Percentiles rank a stretch among this genome's conserved stretches.
Conservation (phyloP, 2,329 filamentous ascomycete species). For the Claviceps capensis region DNA sequence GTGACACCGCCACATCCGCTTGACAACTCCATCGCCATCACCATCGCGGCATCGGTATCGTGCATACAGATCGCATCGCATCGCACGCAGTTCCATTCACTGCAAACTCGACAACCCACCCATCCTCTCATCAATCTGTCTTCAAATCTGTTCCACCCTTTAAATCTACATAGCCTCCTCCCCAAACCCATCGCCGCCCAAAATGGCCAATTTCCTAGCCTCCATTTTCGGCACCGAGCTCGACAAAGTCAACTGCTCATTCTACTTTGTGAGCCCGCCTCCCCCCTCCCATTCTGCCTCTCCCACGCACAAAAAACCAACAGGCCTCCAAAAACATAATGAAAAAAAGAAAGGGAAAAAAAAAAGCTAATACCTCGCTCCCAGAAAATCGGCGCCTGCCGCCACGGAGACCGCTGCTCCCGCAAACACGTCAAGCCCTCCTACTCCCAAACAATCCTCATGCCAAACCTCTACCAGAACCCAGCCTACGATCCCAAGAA, state of each 20-base stretch:
- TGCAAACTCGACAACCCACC: neutral
- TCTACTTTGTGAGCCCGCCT: constrained; percentile 50
- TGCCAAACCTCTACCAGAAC: constrained; percentile 98
- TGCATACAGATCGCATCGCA: neutral
- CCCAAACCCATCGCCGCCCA: constrained; percentile 8
- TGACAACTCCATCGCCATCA: no score
- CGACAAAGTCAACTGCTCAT: constrained; percentile 98
- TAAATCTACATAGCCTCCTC: neutral
- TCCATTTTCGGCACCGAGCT: constrained; percentile 99
- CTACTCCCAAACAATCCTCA: constrained; percentile 93
- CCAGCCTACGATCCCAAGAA: constrained; percentile 92
- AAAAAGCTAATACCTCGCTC: neutral
- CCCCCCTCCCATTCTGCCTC: neutral
- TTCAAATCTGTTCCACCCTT: neutral
- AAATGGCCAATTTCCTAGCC: constrained; percentile 94
- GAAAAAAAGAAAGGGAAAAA: neutral
- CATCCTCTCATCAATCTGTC: neutral
- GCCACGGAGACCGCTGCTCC: constrained; percentile 94
- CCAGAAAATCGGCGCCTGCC: constrained; percentile 91
- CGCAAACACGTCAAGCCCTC: constrained; percentile 98
- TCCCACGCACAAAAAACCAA: neutral
- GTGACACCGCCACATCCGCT: constrained; percentile 12
- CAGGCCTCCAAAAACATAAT: neutral
- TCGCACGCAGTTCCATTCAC: neutral
- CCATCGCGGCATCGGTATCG: neutral